A percentile compares a stretch with the other conserved stretches of the same genome.
phyloP scores from a whole-genome alignment of 495 filamentous ascomycete genomes.

The Penicillium verhagenii region DNA sequence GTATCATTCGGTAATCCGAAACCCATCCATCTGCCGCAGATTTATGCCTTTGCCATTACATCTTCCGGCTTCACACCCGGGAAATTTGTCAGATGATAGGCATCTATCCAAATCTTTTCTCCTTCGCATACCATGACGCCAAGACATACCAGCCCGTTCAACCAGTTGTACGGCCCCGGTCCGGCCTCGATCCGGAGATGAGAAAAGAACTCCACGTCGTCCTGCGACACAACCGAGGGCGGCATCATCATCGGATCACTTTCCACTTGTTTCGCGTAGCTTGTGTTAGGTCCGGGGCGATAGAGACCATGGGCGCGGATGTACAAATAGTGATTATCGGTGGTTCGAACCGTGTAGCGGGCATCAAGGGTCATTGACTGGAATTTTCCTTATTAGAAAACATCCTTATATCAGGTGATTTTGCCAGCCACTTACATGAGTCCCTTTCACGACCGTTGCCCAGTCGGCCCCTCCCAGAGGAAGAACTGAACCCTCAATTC shows the following conservation, averaged over 20 bases:
- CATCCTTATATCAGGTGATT: background rate
- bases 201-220: constrained; percentile 35
- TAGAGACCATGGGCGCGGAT: constrained; percentile 35
- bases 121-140: constrained; percentile 33
- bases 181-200: constrained; percentile 31
- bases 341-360: constrained; percentile 30
- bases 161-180: constrained; percentile 32
- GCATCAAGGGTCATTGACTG: constrained; percentile 38
- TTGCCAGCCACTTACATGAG: constrained; percentile 19
- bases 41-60: constrained; percentile 22
- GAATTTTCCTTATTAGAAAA: background rate
- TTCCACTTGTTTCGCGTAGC: constrained; percentile 27
- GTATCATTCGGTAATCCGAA: constrained; percentile 1
- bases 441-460: constrained; percentile 33
- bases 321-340: constrained; percentile 27
- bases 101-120: constrained; percentile 35
- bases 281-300: constrained; percentile 31
- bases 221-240: constrained; percentile 23
- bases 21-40: constrained; percentile 6
- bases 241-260: constrained; percentile 16
- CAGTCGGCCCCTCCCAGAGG: constrained; percentile 33
- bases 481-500: constrained; percentile 24
- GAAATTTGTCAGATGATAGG: constrained; percentile 36
- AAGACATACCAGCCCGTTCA: constrained; percentile 34
- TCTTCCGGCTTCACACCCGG: constrained; percentile 27